Base-by-base conservation (phyloP, 23 red algal species). In the Gracilaria domingensis region DNA sequence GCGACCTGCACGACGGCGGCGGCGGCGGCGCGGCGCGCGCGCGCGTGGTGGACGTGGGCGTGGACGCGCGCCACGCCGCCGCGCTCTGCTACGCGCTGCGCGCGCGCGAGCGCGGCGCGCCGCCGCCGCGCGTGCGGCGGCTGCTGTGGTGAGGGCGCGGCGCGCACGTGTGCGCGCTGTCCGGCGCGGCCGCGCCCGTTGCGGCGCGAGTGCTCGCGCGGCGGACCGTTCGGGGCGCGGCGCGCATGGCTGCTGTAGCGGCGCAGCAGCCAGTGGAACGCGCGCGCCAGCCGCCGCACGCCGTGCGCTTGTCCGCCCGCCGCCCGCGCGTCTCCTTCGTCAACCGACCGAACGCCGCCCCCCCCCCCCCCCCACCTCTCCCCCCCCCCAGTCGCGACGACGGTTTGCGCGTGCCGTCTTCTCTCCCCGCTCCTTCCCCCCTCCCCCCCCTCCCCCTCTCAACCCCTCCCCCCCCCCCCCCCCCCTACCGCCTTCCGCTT, bases 71-170 rank as follows among this genome's bases (percentile, higher is more conserved):
- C 1, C 72, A 77, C 72, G 26, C 25, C 5, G 72, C 40, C 0
- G 17, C 72, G 2, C 72, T 77, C 21, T 77, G 72, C 72, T 77
- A 51, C 72, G 38, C 72, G n/a, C 45, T 51, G 39, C 50, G 29
- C 72, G 38, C 72, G n/a, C 45, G 32, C 9, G 26, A 1, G 23
- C 33, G 6, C 12, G 24, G 28, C 32, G 62, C 38, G 30, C 72
- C 2, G 4, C 3, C 50, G 2, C 72, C 72, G 45, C 72, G 50
- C 30, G 7, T 77, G 18, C 72, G 39, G 4, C 72, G 29, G 40
- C 39, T 77, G 40, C 72, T 29, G 0, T 77, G 72, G 72, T 51
- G 40, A 69, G 7, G 9, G 64, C 28, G 64, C 32, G 51, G 9
- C 13, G 51, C 51, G 8, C 51, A 55, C 51, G 51, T 55, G 51